Evolutionary conservation across 768 basidiomycete species (phyloP).

Genomic region (Termitomyces eurrhizus): DNA sequence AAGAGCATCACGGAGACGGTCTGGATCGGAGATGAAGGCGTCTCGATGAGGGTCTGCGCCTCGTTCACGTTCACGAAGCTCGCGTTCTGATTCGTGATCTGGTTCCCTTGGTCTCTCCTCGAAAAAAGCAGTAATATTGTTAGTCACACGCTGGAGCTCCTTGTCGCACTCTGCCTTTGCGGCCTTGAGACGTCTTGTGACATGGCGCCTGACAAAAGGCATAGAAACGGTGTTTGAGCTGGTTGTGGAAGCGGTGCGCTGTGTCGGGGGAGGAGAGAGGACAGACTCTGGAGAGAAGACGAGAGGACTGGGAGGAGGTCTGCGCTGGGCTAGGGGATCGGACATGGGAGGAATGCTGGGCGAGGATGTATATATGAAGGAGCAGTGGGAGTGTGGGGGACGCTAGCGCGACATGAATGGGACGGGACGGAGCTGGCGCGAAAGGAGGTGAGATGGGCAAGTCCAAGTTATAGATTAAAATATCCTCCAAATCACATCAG

Average conservation of each 20-base stretch:
- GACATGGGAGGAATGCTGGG: slow-evolving; percentile 36
- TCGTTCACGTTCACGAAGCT: slow-evolving; percentile 21
- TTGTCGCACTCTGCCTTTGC: slow-evolving; percentile 97
- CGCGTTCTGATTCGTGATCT: slow-evolving; percentile 64
- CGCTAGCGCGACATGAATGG: slow-evolving; percentile 29
- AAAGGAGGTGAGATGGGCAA: slow-evolving; percentile 22
- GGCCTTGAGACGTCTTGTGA: slow-evolving; percentile 86
- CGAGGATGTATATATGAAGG: slow-evolving; percentile 2
- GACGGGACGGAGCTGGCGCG: slow-evolving; percentile 15
- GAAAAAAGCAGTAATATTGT: slow-evolving; percentile 91
- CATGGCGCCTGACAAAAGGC: slow-evolving; percentile 91
- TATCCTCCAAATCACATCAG: slow-evolving; percentile 19
- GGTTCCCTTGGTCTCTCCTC: slow-evolving; percentile 84
- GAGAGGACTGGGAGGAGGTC: slow-evolving; percentile 75
- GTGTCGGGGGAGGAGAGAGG: slow-evolving; percentile 44
- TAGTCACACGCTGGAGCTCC: slow-evolving; percentile 90
- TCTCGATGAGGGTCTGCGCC: slow-evolving; percentile 49
- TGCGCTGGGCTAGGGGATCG: slow-evolving; percentile 45
- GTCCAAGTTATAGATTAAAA: slow-evolving; percentile 4
- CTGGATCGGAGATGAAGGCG: slow-evolving; percentile 51
- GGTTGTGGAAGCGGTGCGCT: slow-evolving; percentile 37
- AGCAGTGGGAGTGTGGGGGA: slow-evolving; percentile 4
- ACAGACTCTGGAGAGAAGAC: slow-evolving; percentile 70
- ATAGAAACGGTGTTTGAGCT: slow-evolving; percentile 80
- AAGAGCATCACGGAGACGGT: slow-evolving; percentile 59